Evolutionary conservation across 179 eudicot species (phyloP), one percentile per base, ranked within the genome.

Genomic region (Beta macrorhiza): DNA sequence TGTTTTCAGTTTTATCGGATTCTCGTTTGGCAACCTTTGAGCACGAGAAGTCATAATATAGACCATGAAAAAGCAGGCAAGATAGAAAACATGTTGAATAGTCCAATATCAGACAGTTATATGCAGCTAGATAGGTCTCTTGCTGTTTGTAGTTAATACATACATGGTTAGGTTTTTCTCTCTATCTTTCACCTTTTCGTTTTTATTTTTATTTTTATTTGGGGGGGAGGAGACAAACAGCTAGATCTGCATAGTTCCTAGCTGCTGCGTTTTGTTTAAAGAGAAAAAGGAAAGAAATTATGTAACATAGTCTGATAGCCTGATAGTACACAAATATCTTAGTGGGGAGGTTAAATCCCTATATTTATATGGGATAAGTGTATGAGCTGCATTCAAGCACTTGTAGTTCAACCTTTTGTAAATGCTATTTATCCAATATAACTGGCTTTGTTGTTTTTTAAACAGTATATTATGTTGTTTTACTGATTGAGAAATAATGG

Each of bases 1-100:
- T 94, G 84, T 96, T 96, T 85, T 76, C 90, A 13, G 98, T 96
- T 82, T 79, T 94, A 73, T 92, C 99, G 25, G 99, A 96, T 85
- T 86, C 89, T 65, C 95, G 91, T 63, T 89, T 96, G 69, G 81
- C 91, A 59, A 85, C 87, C 82, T 89, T 80, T 74, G 98, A 96
- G 88, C 87, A 81, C 42, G 93, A 86, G 79, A 75, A 82, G 67
- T 56, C 78, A 17, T 86, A 76, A 79, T 74, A 56, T 67, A 56
- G 51, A 55, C 44, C 4, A 67, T 49, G 32, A 42, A 72, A 67
- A 59, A 52, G 67, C 81, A 67, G 65, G 65, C 78, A 42, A 74
- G 76, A 53, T 58, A 29, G 78, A 20, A 70, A 52, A 76, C n/a
- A 37, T 44, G 79, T 63, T 9, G 76, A 65, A 64, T n/a, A 6